These are phyloP conservation scores for Caryopteris hybrid DNA, from an alignment of 305 asterid genomes.

Conservation along the genomic window DNA sequence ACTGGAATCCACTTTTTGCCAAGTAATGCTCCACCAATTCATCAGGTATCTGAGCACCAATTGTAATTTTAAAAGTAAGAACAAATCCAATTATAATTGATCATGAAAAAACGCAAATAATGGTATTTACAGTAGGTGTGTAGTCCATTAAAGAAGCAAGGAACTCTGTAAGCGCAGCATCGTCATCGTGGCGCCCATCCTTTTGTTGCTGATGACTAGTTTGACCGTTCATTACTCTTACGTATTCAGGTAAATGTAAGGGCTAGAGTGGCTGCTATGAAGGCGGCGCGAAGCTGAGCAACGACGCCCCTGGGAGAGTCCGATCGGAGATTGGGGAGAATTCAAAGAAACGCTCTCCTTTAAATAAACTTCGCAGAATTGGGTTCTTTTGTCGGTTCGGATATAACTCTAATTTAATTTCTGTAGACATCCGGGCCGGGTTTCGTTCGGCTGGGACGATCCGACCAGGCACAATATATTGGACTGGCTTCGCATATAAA, in stretches of 20 bases:
- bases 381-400: background rate
- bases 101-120: background rate
- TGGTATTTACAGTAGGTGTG: conserved; percentile 68
- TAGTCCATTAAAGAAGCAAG: conserved; percentile 92
- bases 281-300: conserved; percentile 18
- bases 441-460: background rate
- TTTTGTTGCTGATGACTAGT: conserved; percentile 54
- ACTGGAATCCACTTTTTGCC: conserved; percentile 91
- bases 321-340: background rate
- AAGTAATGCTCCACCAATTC: conserved; percentile 96
- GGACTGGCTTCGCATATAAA: no score
- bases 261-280: background rate
- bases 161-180: conserved; percentile 73
- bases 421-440: background rate
- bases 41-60: conserved; percentile 71
- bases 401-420: background rate
- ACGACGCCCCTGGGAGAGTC: conserved; percentile 10
- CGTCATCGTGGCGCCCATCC: conserved; percentile 85
- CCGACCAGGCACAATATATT: no score
- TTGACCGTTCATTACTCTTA: conserved; percentile 54
- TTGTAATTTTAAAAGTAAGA: background rate
- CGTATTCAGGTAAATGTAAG: background rate
- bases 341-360: background rate
- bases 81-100: background rate
- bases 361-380: background rate